phyloP scores from a whole-genome alignment of 768 basidiomycete genomes.

The Lanmaoa pseudosensibilis region DNA sequence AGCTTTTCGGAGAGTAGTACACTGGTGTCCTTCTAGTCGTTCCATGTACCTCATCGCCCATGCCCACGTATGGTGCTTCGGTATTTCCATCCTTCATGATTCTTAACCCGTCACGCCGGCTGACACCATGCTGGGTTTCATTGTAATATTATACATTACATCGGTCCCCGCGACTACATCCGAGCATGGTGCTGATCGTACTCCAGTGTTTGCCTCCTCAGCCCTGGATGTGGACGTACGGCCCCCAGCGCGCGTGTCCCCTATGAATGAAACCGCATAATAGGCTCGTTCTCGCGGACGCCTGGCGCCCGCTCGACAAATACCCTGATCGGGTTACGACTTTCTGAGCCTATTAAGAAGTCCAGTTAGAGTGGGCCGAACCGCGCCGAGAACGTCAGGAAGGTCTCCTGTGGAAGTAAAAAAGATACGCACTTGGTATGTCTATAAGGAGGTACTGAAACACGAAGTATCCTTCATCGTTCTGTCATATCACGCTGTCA shows the following conservation, averaged over 20 bases:
- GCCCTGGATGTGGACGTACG: slow-evolving; percentile 10
- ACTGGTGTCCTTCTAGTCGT: slow-evolving; percentile 12
- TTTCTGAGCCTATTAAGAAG: slow-evolving; percentile 53
- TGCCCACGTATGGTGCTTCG: slow-evolving; percentile 5
- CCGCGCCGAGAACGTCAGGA: neutral
- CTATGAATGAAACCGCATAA: slow-evolving; percentile 62
- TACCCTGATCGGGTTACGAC: slow-evolving; percentile 59
- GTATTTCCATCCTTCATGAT: slow-evolving; percentile 6
- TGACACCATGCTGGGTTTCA: slow-evolving; percentile 26
- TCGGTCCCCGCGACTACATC: slow-evolving; percentile 17
- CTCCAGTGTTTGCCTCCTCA: slow-evolving; percentile 8
- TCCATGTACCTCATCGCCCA: slow-evolving; percentile 15
- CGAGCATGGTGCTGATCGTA: slow-evolving; percentile 14
- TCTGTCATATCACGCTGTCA: slow-evolving; percentile 41
- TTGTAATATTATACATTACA: slow-evolving; percentile 28
- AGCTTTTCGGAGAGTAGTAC: slow-evolving; percentile 84
- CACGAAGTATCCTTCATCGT: slow-evolving; percentile 73
- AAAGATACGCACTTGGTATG: slow-evolving; percentile 63
- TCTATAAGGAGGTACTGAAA: slow-evolving; percentile 78
- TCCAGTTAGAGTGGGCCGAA: slow-evolving; percentile 9
- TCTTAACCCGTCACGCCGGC: slow-evolving; percentile 7
- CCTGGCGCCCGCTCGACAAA: slow-evolving; percentile 68
- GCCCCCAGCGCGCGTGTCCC: slow-evolving; percentile 16
- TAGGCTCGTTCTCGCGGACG: slow-evolving; percentile 68
- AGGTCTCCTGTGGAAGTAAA: slow-evolving; percentile 18